Conservation (phyloP, 345 rosid species). For the Brassica carinata region DNA sequence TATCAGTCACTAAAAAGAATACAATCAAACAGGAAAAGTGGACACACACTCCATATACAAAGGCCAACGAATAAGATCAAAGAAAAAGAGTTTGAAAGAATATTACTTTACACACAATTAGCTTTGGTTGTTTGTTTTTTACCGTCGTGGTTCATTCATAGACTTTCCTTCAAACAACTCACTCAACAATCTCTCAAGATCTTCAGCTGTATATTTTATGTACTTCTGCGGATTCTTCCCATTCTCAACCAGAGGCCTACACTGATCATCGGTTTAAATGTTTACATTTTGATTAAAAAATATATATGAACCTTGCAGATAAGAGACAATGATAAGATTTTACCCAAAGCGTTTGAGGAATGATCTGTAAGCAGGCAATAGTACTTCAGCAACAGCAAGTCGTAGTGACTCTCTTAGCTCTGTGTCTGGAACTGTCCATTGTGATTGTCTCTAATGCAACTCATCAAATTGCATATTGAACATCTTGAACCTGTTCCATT, state of each 20-base stretch:
- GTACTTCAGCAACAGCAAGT: slow-evolving; percentile 98
- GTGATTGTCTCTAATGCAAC: slow-evolving; percentile 95
- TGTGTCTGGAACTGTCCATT: slow-evolving; percentile 96
- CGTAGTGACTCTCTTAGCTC: slow-evolving; percentile 92
- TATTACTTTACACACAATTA: slow-evolving; percentile 13
- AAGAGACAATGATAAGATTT: slow-evolving; percentile 1
- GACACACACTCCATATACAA: slow-evolving; percentile 27
- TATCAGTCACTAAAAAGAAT: slow-evolving; percentile 2
- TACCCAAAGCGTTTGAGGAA: slow-evolving; percentile 91
- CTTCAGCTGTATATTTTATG: slow-evolving; percentile 79
- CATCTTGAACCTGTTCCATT: slow-evolving; percentile 71
- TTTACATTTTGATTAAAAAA: neutral
- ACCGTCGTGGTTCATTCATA: slow-evolving; percentile 68
- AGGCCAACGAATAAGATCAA: slow-evolving; percentile 2
- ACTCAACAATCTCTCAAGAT: slow-evolving; percentile 87
- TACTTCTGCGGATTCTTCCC: slow-evolving; percentile 88
- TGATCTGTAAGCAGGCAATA: slow-evolving; percentile 95
- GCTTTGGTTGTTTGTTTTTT: slow-evolving; percentile 16
- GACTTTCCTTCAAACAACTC: slow-evolving; percentile 94
- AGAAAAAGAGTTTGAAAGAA: neutral
- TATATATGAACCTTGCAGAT: neutral
- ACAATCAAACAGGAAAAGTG: neutral
- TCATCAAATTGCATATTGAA: slow-evolving; percentile 94
- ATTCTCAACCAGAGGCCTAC: slow-evolving; percentile 85
- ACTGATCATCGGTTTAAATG: slow-evolving; percentile 6